A percentile compares a stretch with the other conserved stretches of the same genome.
phyloP scores from a whole-genome alignment of 371 early-diverging fungal species.

The Syncephalastrum racemosum region DNA sequence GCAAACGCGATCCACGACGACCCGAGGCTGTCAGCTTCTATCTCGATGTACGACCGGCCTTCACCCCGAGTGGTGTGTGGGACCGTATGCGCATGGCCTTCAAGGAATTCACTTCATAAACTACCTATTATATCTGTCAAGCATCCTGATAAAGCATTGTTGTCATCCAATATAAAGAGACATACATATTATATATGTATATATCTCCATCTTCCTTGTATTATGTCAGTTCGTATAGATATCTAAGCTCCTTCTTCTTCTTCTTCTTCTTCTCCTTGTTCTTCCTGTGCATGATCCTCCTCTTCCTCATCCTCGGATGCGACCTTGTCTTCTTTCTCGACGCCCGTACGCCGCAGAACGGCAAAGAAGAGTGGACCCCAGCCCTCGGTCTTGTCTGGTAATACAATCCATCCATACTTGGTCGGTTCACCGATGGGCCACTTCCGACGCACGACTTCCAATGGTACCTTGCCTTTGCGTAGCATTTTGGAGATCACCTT shows the following conservation, averaged over 20 bases:
- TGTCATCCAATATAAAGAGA: no score
- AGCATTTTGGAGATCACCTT: conserved; percentile 56
- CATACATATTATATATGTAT: no score
- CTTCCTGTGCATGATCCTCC: background rate
- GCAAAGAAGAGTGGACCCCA: conserved; percentile 66
- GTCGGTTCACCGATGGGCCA: conserved; percentile 59
- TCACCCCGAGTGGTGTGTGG: conserved; percentile 55
- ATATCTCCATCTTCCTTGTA: no score
- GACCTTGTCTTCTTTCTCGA: conserved; percentile 24
- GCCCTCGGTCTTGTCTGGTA: conserved; percentile 54
- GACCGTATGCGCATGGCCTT: conserved; percentile 53
- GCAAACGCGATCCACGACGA: conserved; percentile 58
- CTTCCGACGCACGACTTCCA: conserved; percentile 37
- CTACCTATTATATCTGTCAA: no score
- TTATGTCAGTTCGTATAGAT: no score
- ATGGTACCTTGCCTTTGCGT: conserved; percentile 39
- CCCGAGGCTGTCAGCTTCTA: conserved; percentile 73
- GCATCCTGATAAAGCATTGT: no score
- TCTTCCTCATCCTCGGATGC: conserved; percentile 19
- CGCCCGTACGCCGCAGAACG: conserved; percentile 40
- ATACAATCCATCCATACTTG: conserved; percentile 57
- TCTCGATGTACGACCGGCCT: conserved; percentile 87
- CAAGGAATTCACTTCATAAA: no score
- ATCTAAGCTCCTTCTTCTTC: background rate
- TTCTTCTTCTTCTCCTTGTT: background rate